phyloP scores from a whole-genome alignment of 805 yeast species.

The Sungouiozyma ichnusensis region DNA sequence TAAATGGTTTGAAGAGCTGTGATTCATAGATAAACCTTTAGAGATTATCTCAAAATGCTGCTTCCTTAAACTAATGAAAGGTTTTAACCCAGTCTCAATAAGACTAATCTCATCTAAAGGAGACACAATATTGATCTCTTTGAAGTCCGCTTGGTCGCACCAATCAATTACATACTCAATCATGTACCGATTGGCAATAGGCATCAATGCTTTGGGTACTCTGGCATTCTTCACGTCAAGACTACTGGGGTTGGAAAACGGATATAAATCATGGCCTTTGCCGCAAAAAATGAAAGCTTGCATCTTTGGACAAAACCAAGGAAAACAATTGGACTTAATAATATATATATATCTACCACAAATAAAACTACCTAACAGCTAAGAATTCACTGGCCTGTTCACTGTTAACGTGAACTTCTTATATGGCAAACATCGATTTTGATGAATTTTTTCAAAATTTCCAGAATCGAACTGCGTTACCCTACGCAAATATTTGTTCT shows the following conservation, averaged over 20 bases:
- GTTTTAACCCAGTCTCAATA: conserved; percentile 39
- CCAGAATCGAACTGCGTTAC: no score
- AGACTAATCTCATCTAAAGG: conserved; percentile 37
- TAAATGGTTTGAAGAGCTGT: conserved; percentile 16
- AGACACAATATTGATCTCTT: conserved; percentile 53
- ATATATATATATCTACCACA: no score
- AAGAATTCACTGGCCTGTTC: no score
- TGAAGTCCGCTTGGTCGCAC: conserved; percentile 83
- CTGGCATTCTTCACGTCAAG: conserved; percentile 1
- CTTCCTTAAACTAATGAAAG: conserved; percentile 35
- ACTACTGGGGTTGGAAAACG: conserved; percentile 33
- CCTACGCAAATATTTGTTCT: not conserved
- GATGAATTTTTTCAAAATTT: not conserved
- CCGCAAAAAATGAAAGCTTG: conserved; percentile 91
- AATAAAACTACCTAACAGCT: not conserved
- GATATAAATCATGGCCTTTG: conserved; percentile 59
- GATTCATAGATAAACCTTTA: conserved; percentile 16
- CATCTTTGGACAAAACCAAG: conserved; percentile 37
- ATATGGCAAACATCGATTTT: no score
- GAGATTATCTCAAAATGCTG: conserved; percentile 21
- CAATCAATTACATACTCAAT: conserved; percentile 79
- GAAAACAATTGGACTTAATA: no score
- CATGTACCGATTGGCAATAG: conserved; percentile 86
- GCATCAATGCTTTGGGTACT: conserved; percentile 73
- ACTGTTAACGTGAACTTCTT: no score